These are phyloP conservation scores for Globisporangium paroecandrum DNA, from an alignment of 352 stramenopile genomes.

Conservation along the genomic window DNA sequence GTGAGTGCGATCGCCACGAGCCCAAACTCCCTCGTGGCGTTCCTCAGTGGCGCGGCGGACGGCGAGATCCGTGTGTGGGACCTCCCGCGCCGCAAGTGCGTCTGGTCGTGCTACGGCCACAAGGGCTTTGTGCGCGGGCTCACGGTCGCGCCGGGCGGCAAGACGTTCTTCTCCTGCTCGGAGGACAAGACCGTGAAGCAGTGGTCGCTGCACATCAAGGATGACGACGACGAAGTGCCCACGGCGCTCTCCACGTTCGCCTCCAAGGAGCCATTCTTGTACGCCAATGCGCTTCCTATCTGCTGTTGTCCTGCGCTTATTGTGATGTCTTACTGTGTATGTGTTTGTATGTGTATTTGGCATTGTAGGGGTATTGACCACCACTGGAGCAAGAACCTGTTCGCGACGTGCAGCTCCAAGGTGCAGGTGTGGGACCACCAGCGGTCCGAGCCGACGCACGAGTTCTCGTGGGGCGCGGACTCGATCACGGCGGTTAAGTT, in stretches of 20 bases:
- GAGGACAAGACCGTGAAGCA: constrained; percentile 96
- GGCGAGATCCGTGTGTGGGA: constrained; percentile 98
- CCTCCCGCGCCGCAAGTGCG: constrained; percentile 90
- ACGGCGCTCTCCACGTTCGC: constrained; percentile 68
- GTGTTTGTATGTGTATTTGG: constrained; percentile 9
- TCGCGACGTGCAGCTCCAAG: constrained; percentile 89
- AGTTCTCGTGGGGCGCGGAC: constrained; percentile 93
- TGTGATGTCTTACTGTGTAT: not conserved
- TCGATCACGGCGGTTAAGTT: constrained; percentile 93
- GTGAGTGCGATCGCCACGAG: constrained; percentile 92
- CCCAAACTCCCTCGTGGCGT: constrained; percentile 87
- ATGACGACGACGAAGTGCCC: constrained; percentile 70
- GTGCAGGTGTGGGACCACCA: constrained; percentile 97
- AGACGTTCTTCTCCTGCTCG: constrained; percentile 92
- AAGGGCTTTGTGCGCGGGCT: constrained; percentile 92
- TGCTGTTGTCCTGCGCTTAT: not conserved
- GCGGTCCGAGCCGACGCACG: constrained; percentile 91
- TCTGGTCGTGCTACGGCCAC: constrained; percentile 93
- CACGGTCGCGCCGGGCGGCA: constrained; percentile 69
- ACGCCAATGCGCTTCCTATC: constrained; percentile 20
- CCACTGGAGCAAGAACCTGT: constrained; percentile 93
- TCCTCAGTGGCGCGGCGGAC: constrained; percentile 88
- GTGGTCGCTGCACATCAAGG: constrained; percentile 76
- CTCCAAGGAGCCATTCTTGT: constrained; percentile 85
- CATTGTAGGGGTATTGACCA: constrained; percentile 96